Percentiles rank a stretch among this genome's conserved stretches.
phyloP scores from a whole-genome alignment of 1,139 yeast species.

The Citeromyces hawaiiensis region DNA sequence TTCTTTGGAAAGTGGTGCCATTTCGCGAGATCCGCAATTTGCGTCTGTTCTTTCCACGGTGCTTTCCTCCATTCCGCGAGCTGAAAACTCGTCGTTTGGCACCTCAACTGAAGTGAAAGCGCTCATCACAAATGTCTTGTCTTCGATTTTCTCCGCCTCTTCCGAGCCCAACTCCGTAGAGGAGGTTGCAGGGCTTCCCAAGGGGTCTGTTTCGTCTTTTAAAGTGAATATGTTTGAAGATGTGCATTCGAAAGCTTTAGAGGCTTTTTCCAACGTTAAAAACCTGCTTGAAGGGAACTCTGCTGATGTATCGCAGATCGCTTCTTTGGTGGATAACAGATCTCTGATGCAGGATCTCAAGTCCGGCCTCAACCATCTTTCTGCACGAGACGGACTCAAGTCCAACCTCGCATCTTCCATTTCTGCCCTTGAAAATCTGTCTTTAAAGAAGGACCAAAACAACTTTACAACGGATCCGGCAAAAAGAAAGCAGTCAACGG shows the following conservation, averaged over 20 bases:
- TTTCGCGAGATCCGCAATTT: background rate
- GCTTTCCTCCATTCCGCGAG: background rate
- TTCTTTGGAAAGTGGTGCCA: background rate
- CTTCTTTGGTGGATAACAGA: slow-evolving; percentile 7
- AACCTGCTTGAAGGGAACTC: background rate
- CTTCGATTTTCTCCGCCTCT: slow-evolving; percentile 16
- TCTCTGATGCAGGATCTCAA: slow-evolving; percentile 1
- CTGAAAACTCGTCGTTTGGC: background rate
- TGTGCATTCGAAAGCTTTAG: background rate
- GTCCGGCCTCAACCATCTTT: background rate
- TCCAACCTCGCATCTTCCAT: slow-evolving; percentile 3
- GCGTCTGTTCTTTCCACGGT: background rate
- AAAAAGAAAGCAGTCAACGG: slow-evolving; percentile 3
- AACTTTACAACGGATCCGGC: slow-evolving; percentile 8
- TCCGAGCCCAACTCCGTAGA: slow-evolving; percentile 16
- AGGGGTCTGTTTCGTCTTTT: slow-evolving; percentile 17
- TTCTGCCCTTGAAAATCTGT: slow-evolving; percentile 4
- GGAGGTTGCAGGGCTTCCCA: slow-evolving; percentile 21
- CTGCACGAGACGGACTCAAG: background rate
- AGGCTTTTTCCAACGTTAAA: background rate
- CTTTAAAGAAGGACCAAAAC: slow-evolving; percentile 4
- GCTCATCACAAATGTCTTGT: slow-evolving; percentile 17
- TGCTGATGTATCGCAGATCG: slow-evolving; percentile 4
- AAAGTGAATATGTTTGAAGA: slow-evolving; percentile 8
- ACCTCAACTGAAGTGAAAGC: slow-evolving; percentile 2